phyloP scores from a whole-genome alignment of 129 eudicot genomes.

The Chrysanthemum makinoi region DNA sequence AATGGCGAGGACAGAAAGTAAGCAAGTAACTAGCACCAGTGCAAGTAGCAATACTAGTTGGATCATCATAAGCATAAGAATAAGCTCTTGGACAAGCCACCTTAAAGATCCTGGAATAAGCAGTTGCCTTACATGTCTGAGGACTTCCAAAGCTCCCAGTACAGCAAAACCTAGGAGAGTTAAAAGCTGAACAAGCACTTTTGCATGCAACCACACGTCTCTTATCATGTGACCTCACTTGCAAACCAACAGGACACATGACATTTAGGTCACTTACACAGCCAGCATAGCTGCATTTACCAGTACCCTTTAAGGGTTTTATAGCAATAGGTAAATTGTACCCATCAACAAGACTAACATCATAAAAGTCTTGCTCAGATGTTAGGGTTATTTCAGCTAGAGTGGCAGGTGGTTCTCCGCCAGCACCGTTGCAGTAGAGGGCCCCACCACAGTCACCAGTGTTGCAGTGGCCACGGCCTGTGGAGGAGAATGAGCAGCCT shows the following conservation, averaged over 20 bases:
- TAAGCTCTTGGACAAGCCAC: conserved; percentile 93
- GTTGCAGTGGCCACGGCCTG: conserved; percentile 80
- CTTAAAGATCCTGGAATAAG: conserved; percentile 86
- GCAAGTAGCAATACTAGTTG: conserved; percentile 93
- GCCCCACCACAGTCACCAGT: conserved; percentile 97
- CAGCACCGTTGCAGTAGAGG: conserved; percentile 78
- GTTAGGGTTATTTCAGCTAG: conserved; percentile 89
- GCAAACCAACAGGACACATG: conserved; percentile 97
- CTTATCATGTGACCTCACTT: conserved; percentile 66
- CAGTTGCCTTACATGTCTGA: conserved; percentile 87
- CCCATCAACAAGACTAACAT: conserved; percentile 92
- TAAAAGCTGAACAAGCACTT: conserved; percentile 94
- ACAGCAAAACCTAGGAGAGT: conserved; percentile 87
- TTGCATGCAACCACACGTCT: conserved; percentile 83
- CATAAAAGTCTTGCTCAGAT: conserved; percentile 82
- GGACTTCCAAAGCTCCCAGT: conserved; percentile 85
- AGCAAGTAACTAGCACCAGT: conserved; percentile 81
- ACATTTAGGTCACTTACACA: conserved; percentile 82
- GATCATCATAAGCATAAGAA: conserved; percentile 96
- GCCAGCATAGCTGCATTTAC: conserved; percentile 76
- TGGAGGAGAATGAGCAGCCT: conserved; percentile 71
- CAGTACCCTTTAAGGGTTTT: conserved; percentile 65
- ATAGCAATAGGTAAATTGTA: conserved; percentile 82
- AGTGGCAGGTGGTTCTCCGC: conserved; percentile 91
- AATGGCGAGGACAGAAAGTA: conserved; percentile 86